phyloP scores from a whole-genome alignment of 1,284 basidiomycete species.

The Marasmius fiardii region DNA sequence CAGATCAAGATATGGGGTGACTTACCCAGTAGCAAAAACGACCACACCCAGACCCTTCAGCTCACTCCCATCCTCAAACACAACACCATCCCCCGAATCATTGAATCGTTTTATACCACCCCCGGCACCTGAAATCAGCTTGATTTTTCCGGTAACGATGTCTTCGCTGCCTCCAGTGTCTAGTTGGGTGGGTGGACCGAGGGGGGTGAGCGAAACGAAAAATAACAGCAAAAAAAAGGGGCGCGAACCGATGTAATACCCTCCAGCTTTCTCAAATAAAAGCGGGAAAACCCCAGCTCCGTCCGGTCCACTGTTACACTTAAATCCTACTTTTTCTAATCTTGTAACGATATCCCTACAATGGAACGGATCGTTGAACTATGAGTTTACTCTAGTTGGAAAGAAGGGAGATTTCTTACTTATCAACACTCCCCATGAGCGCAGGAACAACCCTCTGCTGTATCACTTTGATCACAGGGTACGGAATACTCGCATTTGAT shows the following conservation, averaged over 20 bases:
- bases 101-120: not conserved
- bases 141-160: slow-evolving; percentile 71
- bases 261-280: slow-evolving; percentile 32
- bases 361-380: not conserved
- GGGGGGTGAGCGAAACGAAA: no score
- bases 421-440: slow-evolving; percentile 51
- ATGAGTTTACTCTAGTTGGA: not conserved
- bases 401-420: slow-evolving; percentile 23
- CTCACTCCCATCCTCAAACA: slow-evolving; percentile 52
- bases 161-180: slow-evolving; percentile 65
- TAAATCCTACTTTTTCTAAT: slow-evolving; percentile 59
- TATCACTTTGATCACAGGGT: slow-evolving; percentile 40
- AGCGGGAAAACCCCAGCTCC: slow-evolving; percentile 40
- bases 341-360: slow-evolving; percentile 51
- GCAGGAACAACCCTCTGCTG: slow-evolving; percentile 38
- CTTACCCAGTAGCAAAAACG: slow-evolving; percentile 62
- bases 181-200: slow-evolving; percentile 27
- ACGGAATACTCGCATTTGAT: slow-evolving; percentile 41
- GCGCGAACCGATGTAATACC: slow-evolving; percentile 36
- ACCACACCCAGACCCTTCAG: slow-evolving; percentile 66
- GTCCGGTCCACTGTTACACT: slow-evolving; percentile 49
- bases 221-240: slow-evolving; percentile 1
- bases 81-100: not conserved
- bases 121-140: slow-evolving; percentile 32
- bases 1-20: no score